These are phyloP conservation scores for Peronospora tabacina DNA, from an alignment of 352 stramenopile genomes.

Conservation along the genomic window DNA sequence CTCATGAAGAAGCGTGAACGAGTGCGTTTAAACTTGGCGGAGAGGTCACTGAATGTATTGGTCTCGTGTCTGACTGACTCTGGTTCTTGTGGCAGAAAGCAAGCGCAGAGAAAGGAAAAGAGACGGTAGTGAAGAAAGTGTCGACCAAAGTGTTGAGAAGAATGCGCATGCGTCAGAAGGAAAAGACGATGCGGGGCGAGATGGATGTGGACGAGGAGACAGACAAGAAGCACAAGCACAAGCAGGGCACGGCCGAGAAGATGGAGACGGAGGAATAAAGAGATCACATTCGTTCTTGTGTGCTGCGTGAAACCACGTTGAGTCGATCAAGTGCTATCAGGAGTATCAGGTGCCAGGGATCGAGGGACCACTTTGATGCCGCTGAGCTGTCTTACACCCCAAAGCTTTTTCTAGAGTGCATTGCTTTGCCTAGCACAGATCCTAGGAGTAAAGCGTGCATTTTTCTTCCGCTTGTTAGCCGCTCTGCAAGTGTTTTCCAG, in stretches of 20 bases:
- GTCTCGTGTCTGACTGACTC: background rate
- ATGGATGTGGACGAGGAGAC: constrained; percentile 34
- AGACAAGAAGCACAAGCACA: constrained; percentile 21
- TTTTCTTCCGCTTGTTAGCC: constrained; percentile 28
- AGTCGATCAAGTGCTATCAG: no score
- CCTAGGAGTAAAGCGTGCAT: constrained; percentile 35
- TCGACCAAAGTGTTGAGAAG: constrained; percentile 62
- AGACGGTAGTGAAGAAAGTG: constrained; percentile 67
- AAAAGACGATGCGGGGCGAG: constrained; percentile 44
- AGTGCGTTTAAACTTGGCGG: constrained; percentile 19
- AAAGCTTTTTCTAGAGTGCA: constrained; percentile 20
- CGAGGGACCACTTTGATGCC: background rate
- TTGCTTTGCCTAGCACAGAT: constrained; percentile 45
- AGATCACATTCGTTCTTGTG: background rate
- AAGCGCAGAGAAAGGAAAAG: constrained; percentile 34
- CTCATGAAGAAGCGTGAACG: constrained; percentile 63
- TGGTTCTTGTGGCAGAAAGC: constrained; percentile 33
- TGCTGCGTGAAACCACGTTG: no score
- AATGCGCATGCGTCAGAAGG: constrained; percentile 50
- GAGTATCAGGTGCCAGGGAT: background rate
- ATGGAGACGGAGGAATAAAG: constrained; percentile 55
- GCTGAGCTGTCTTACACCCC: constrained; percentile 4
- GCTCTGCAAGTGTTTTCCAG: background rate
- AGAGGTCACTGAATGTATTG: background rate
- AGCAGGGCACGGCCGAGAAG: constrained; percentile 29